phyloP scores from a whole-genome alignment of 2,329 filamentous ascomycete genomes.

The Fonsecaea monophora region DNA sequence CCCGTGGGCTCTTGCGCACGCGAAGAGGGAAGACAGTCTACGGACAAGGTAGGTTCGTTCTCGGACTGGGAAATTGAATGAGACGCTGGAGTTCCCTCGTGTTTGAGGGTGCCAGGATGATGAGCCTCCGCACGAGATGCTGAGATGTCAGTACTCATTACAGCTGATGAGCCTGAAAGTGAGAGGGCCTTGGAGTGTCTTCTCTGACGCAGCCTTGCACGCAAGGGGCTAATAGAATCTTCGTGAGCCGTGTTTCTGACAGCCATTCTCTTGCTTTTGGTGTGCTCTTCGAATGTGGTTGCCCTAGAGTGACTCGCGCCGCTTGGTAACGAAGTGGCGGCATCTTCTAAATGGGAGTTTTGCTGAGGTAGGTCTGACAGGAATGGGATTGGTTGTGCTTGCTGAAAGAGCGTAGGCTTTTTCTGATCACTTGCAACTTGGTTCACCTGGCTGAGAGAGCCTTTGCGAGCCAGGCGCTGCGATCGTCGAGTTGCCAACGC shows the following conservation, averaged over 20 bases:
- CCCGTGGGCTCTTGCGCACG: not conserved
- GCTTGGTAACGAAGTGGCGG: not conserved
- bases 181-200: not conserved
- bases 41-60: not conserved
- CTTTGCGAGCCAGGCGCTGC: slow-evolving; percentile 17
- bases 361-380: not conserved
- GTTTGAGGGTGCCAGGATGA: not conserved
- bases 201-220: slow-evolving; percentile 12
- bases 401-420: not conserved
- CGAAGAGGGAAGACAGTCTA: not conserved
- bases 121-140: not conserved
- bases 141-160: not conserved
- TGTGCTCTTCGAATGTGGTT: slow-evolving; percentile 33
- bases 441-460: not conserved
- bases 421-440: not conserved
- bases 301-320: slow-evolving; percentile 7
- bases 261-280: slow-evolving; percentile 29
- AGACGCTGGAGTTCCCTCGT: not conserved
- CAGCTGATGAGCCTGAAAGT: not conserved
- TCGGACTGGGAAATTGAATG: not conserved
- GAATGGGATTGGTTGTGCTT: not conserved
- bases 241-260: slow-evolving; percentile 24
- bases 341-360: not conserved
- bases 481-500: slow-evolving; percentile 16
- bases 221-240: not conserved